These are phyloP conservation scores for Daedaleopsis sinensis DNA, from an alignment of 768 basidiomycete genomes.

Conservation along the genomic window DNA sequence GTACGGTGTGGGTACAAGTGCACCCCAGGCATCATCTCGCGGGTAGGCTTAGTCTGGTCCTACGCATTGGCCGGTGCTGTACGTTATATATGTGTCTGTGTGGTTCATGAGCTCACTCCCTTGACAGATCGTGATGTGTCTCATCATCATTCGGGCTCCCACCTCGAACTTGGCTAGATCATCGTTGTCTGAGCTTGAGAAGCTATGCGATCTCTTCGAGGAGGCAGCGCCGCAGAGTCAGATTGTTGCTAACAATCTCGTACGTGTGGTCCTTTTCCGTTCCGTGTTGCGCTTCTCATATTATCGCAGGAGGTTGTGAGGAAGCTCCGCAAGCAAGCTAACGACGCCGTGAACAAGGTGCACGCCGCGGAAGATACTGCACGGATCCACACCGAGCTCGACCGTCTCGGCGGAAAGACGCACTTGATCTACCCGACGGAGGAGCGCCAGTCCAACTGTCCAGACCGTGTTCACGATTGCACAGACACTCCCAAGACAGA, in stretches of 20 bases:
- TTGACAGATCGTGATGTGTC: constrained; percentile 46
- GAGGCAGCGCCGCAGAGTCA: constrained; percentile 27
- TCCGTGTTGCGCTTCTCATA: not conserved
- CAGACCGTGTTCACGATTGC: not conserved
- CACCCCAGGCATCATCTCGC: constrained; percentile 44
- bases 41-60: constrained; percentile 64
- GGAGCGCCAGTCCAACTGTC: not conserved
- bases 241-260: constrained; percentile 31
- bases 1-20: constrained; percentile 46
- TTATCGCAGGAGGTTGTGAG: constrained; percentile 30
- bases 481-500: not conserved
- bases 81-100: constrained; percentile 24
- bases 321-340: constrained; percentile 34
- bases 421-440: constrained; percentile 23
- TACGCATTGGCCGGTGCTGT: constrained; percentile 67
- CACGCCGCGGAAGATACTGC: constrained; percentile 11
- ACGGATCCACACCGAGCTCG: constrained; percentile 30
- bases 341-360: constrained; percentile 30
- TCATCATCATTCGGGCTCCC: constrained; percentile 41
- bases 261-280: constrained; percentile 1
- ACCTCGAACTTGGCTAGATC: constrained; percentile 38
- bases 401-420: constrained; percentile 38
- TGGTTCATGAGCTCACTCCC: not conserved
- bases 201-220: constrained; percentile 34
- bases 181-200: constrained; percentile 40